phyloP scores from a whole-genome alignment of 208 protist species.

The Acanthamoeba lenticulata region DNA sequence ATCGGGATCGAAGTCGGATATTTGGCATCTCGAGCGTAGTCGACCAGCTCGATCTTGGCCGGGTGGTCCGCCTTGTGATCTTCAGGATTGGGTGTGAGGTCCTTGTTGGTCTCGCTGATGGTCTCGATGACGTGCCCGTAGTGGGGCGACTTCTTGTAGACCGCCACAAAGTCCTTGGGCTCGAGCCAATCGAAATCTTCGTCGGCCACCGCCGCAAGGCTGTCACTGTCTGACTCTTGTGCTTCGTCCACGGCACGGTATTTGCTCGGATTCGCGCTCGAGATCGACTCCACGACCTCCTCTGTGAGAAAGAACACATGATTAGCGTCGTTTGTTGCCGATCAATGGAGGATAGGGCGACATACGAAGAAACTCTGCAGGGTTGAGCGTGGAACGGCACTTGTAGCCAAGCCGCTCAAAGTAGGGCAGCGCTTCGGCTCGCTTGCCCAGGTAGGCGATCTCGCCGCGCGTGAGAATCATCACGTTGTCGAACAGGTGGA shows the following conservation, averaged over 20 bases:
- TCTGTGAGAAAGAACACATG: too few relatives aligned
- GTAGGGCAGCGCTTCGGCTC: constrained; percentile 49
- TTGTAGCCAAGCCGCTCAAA: constrained; percentile 68
- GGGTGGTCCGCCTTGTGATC: neutral
- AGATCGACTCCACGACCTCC: constrained; percentile 45
- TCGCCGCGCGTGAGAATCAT: constrained; percentile 67
- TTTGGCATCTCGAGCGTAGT: neutral
- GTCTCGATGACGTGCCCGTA: neutral
- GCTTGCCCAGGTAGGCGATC: constrained; percentile 70
- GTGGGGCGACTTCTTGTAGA: constrained; percentile 10
- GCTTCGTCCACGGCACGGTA: neutral
- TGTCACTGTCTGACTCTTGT: neutral
- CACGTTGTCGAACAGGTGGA: constrained; percentile 68
- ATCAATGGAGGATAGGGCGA: neutral
- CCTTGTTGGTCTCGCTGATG: neutral
- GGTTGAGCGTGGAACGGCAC: constrained; percentile 69
- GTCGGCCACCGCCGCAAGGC: neutral
- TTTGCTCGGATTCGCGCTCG: neutral
- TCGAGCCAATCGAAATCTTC: constrained; percentile 28
- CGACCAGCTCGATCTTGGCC: constrained; percentile 42
- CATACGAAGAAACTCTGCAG: constrained; percentile 76
- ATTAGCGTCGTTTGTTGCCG: too few relatives aligned
- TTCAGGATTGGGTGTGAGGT: neutral
- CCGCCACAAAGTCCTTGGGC: constrained; percentile 59
- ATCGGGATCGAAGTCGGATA: neutral